Base-by-base conservation (phyloP, 495 filamentous ascomycete genomes). In the Chaetomidium leptoderma region DNA sequence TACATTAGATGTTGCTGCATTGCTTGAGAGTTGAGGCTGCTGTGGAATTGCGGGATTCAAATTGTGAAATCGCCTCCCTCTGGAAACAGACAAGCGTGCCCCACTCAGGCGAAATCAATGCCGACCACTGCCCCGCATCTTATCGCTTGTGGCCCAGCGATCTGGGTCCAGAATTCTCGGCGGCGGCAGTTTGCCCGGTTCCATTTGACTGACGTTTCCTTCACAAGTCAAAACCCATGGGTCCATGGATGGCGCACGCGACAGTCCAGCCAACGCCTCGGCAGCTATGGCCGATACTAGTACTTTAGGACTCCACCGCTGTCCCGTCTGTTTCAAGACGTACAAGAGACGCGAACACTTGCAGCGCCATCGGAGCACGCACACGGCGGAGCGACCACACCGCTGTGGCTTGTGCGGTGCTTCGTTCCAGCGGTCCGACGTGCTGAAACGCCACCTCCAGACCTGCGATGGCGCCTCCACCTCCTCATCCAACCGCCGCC, bases 331-430 rank as follows among this genome's bases (percentile, higher is more conserved):
- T 60, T 67, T 60, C 62, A 69, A 69, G 59, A 66, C 62, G 4
- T 69, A 69, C 65, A 69, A 67, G 60, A 55, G 66, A 24, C 62
- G 66, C n/a, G 66, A 69, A 55, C 66, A 69, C 30, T 37, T 69
- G 6, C 66, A 69, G 33, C 63, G 66, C 45, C 66, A 69, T 23
- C 64, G 64, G 42, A 55, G 57, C 58, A 55, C 66, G 21, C 66
- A 69, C 60, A 67, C 55, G 16, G 46, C 59, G 7, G 62, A 67
- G 47, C 62, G 66, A 6, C 66, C 64, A 32, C 66, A 69, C 48
- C 62, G 67, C 26, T 68, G 67, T 59, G 45, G 60, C 17, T 50
- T 68, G 21, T 70, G 67, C 44, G 63, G 55, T 33, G 67, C 67
- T 19, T 60, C 65, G 0, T 70, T 70, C 49, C 67, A 68, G 57